phyloP scores from a whole-genome alignment of 1,284 basidiomycete genomes.

The Agaricales sp. region DNA sequence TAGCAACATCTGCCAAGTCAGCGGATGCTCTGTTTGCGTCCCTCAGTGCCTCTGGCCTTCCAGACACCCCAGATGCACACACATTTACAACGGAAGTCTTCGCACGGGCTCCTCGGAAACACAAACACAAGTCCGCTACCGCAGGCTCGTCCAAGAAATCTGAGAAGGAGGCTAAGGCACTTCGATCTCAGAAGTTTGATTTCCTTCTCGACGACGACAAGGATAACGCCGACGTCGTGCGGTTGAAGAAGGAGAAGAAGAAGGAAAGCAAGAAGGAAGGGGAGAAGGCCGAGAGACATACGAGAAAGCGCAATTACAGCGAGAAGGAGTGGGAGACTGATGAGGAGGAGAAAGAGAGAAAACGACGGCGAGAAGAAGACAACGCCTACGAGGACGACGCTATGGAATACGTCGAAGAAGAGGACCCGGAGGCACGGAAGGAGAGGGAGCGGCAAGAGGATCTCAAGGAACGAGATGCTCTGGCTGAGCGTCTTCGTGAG shows the following conservation, averaged over 20 bases:
- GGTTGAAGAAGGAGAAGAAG: conserved; percentile 38
- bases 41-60: conserved; percentile 72
- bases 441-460: conserved; percentile 78
- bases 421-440: conserved; percentile 61
- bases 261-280: conserved; percentile 38
- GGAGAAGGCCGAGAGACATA: conserved; percentile 48
- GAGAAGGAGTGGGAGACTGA: conserved; percentile 80
- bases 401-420: conserved; percentile 29
- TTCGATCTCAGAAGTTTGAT: conserved; percentile 60
- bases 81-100: conserved; percentile 75
- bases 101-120: conserved; percentile 67
- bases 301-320: conserved; percentile 73
- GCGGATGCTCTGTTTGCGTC: conserved; percentile 68
- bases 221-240: conserved; percentile 28
- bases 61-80: conserved; percentile 70
- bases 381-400: conserved; percentile 20
- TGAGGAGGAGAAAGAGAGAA: conserved; percentile 71
- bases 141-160: conserved; percentile 42
- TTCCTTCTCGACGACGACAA: conserved; percentile 72
- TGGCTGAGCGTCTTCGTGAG: conserved; percentile 79
- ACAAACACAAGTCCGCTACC: conserved; percentile 38
- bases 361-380: conserved; percentile 44
- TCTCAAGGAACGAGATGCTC: conserved; percentile 82
- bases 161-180: conserved; percentile 61
- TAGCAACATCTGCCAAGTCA: conserved; percentile 72